Evolutionary conservation across 225 moss, liverwort and hornwort genomes (phyloP).

Genomic region (Rhytidiadelphus loreus): DNA sequence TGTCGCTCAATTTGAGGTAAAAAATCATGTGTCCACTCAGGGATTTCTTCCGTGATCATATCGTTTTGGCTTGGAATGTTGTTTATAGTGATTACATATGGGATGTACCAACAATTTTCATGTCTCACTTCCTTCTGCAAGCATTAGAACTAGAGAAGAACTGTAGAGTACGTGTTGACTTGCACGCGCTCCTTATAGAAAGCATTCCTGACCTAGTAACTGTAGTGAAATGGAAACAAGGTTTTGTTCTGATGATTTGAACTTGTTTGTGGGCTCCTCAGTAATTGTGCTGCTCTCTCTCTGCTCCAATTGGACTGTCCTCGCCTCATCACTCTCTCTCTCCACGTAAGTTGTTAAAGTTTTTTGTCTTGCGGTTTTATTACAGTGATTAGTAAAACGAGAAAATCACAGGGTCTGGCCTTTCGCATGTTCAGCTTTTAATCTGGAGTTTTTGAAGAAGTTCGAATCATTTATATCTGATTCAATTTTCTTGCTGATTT

Average conservation of each 20-base stretch:
- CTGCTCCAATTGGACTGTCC: slow-evolving; percentile 85
- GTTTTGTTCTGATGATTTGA: background rate
- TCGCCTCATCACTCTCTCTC: slow-evolving; percentile 66
- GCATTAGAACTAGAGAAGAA: background rate
- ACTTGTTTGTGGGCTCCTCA: slow-evolving; percentile 14
- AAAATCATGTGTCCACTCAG: background rate
- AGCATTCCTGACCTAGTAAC: background rate
- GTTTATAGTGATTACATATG: background rate
- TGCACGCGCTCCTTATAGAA: background rate
- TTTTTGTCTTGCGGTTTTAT: background rate
- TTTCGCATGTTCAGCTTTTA: background rate
- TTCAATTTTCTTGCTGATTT: background rate
- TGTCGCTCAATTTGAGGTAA: slow-evolving; percentile 81
- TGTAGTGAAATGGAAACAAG: background rate
- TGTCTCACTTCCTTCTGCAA: background rate
- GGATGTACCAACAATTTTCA: background rate
- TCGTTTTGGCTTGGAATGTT: background rate
- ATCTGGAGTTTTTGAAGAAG: background rate
- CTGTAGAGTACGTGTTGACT: background rate
- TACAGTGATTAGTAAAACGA: background rate
- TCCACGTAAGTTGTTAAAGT: slow-evolving; percentile 42
- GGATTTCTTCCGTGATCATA: background rate
- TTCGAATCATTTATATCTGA: background rate
- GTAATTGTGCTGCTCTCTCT: slow-evolving; percentile 78
- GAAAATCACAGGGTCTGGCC: background rate